These are phyloP conservation scores for Trichoderma gamsii DNA, from an alignment of 495 filamentous ascomycete genomes.

Conservation along the genomic window DNA sequence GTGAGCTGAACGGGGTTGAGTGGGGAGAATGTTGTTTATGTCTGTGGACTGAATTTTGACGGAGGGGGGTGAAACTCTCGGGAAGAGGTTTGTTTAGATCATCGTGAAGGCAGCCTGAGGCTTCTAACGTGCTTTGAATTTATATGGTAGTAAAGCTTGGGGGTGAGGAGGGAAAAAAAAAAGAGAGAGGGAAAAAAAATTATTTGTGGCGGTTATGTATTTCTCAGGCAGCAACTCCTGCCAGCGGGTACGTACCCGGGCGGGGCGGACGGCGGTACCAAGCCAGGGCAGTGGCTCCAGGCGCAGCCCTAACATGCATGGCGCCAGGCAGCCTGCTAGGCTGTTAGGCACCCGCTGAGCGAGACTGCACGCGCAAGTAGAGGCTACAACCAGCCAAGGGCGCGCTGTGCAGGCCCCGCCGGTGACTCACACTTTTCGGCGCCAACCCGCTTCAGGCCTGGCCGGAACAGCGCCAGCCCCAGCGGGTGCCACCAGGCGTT, in stretches of 20 bases:
- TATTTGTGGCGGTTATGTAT: constrained; percentile 26
- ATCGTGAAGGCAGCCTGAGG: constrained; percentile 32
- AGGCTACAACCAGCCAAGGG: not conserved
- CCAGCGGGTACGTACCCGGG: not conserved
- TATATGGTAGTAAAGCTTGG: constrained; percentile 16
- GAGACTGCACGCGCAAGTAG: not conserved
- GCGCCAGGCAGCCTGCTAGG: constrained; percentile 7
- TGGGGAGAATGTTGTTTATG: constrained; percentile 34
- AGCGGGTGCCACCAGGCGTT: not conserved
- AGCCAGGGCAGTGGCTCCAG: not conserved
- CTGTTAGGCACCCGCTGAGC: constrained; percentile 2
- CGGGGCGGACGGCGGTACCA: not conserved
- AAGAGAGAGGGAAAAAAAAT: constrained; percentile 20
- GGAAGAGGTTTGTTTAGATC: constrained; percentile 30
- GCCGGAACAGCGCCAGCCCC: constrained; percentile 6
- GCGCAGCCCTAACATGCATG: not conserved
- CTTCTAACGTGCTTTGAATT: constrained; percentile 18
- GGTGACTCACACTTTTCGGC: constrained; percentile 15
- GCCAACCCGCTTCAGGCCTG: constrained; percentile 10
- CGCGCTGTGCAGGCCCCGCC: constrained; percentile 11
- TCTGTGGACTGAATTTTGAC: constrained; percentile 43
- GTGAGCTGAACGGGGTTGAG: constrained; percentile 44
- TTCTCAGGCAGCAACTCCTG: constrained; percentile 32
- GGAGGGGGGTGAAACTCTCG: constrained; percentile 19
- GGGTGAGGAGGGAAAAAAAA: constrained; percentile 25